Evolutionary conservation across 148 eudicot species (phyloP).

Genomic region (Rhododendron molle): DNA sequence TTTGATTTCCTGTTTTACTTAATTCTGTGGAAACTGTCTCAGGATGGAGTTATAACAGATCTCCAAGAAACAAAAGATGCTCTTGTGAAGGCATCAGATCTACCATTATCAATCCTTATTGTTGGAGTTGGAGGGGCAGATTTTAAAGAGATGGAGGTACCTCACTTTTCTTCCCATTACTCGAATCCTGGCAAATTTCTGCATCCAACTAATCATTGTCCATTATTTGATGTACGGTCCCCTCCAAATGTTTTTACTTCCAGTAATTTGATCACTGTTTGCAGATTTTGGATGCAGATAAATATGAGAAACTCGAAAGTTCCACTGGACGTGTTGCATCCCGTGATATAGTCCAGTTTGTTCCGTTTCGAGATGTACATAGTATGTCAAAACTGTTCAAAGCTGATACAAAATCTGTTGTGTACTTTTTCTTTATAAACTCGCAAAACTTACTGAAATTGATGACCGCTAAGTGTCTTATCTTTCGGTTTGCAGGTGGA

Average conservation of each 20-base stretch:
- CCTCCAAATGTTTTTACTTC: not conserved
- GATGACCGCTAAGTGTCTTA: not conserved
- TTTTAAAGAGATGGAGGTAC: slow-evolving; percentile 96
- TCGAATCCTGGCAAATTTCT: not conserved
- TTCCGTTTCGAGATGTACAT: slow-evolving; percentile 86
- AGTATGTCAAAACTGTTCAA: slow-evolving; percentile 35
- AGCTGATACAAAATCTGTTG: not conserved
- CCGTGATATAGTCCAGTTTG: slow-evolving; percentile 95
- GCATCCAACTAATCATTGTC: not conserved
- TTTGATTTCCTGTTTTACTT: not conserved
- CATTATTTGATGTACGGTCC: not conserved
- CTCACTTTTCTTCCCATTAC: slow-evolving; percentile 9
- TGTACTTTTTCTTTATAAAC: not conserved
- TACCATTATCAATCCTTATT: slow-evolving; percentile 91
- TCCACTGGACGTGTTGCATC: slow-evolving; percentile 78
- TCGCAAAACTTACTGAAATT: not conserved
- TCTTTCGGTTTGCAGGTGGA: slow-evolving; percentile 58
- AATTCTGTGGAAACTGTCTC: slow-evolving; percentile 13
- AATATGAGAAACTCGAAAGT: slow-evolving; percentile 86
- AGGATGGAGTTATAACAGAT: slow-evolving; percentile 99
- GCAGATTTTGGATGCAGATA: slow-evolving; percentile 86
- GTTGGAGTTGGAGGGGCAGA: slow-evolving; percentile 99
- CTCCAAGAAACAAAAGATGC: slow-evolving; percentile 99
- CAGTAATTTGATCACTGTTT: not conserved
- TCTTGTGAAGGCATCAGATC: slow-evolving; percentile 86